A percentile compares a stretch with the other conserved stretches of the same genome.
phyloP scores from a whole-genome alignment of 176 grass and related monocot species.

The Oryza punctata region DNA sequence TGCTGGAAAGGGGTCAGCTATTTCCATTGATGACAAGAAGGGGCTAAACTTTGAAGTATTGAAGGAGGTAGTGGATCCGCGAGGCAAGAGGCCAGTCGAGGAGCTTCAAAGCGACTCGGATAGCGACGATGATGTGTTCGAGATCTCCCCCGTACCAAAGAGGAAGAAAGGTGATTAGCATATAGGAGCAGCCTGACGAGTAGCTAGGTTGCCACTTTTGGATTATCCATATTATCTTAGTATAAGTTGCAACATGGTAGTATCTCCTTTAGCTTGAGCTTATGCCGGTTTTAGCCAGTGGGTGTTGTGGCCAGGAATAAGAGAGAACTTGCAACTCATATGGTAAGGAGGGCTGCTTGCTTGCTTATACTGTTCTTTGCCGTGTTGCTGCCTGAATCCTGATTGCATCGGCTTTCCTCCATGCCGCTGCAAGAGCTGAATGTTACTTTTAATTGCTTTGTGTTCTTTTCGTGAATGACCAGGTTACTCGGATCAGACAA shows the following conservation, averaged over 20 bases:
- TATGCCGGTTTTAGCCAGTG: not conserved
- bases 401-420: no score
- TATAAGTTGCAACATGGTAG: not conserved
- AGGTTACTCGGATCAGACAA: no score
- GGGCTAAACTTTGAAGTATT: not conserved
- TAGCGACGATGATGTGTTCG: no score
- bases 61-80: not conserved
- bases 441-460: not conserved
- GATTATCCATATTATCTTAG: not conserved
- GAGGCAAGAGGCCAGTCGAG: not conserved
- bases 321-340: not conserved
- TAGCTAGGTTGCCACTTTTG: not conserved
- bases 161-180: not conserved
- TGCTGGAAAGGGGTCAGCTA: slow-evolving; percentile 26
- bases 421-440: not conserved
- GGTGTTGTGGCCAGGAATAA: not conserved
- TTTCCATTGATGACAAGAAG: slow-evolving; percentile 18
- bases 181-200: not conserved
- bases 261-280: not conserved
- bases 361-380: not conserved
- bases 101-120: not conserved
- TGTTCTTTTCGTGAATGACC: not conserved
- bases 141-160: not conserved
- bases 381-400: not conserved
- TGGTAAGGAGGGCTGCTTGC: not conserved